Percentiles rank a stretch among this genome's conserved stretches.
These are phyloP conservation scores for Cucurbita argyrosperma DNA, from an alignment of 306 rosid species.

Conservation along the genomic window DNA sequence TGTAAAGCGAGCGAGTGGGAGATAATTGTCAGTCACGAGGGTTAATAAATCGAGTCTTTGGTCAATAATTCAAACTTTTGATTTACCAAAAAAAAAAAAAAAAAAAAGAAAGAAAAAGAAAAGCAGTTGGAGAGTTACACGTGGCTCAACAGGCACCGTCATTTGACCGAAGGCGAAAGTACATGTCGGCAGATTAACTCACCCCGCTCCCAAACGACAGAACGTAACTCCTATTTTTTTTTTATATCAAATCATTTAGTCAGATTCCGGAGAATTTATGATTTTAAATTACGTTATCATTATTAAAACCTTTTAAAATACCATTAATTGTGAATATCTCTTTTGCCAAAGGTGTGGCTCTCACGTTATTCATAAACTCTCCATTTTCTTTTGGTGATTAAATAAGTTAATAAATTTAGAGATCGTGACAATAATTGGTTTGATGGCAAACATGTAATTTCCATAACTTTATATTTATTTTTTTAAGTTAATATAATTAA, in stretches of 20 bases:
- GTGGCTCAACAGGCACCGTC: constrained; percentile 53
- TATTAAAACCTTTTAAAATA: no score
- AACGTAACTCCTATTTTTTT: background rate
- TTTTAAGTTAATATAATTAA: background rate
- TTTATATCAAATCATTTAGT: background rate
- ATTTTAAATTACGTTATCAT: no score
- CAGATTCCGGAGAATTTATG: background rate
- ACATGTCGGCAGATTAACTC: background rate
- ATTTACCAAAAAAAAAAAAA: background rate
- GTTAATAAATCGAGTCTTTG: background rate
- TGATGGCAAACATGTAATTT: background rate
- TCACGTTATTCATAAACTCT: background rate
- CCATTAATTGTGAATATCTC: background rate
- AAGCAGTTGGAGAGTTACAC: constrained; percentile 23
- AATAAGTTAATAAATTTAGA: background rate
- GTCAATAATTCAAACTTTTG: constrained; percentile 45
- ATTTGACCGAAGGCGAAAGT: constrained; percentile 54
- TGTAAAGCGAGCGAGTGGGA: background rate
- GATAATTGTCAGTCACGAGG: background rate
- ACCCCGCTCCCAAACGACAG: background rate
- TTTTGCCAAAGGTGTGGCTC: background rate
- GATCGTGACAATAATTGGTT: background rate
- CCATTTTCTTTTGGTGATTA: background rate
- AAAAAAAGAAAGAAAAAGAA: background rate
- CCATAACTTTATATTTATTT: background rate